These are phyloP conservation scores for Pyrenopolyporus hunteri DNA, from an alignment of 495 filamentous ascomycete genomes.

Conservation along the genomic window DNA sequence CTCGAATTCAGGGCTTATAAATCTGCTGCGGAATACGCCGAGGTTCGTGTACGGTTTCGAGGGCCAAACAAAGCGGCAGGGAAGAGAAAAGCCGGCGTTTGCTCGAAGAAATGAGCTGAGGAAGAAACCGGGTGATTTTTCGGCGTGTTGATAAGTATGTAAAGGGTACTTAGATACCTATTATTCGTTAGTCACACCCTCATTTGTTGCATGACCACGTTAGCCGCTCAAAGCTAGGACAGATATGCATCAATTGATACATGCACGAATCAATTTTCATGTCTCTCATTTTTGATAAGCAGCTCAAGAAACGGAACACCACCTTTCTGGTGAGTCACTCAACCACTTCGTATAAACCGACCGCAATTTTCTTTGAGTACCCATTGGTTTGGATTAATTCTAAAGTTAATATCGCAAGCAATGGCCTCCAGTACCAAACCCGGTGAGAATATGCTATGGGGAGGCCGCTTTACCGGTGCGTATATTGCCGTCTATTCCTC, in stretches of 20 bases:
- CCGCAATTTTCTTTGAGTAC: not conserved
- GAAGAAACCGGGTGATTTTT: slow-evolving; percentile 16
- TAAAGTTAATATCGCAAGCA: not conserved
- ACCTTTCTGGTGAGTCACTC: slow-evolving; percentile 19
- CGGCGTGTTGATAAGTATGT: no score
- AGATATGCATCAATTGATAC: slow-evolving; percentile 27
- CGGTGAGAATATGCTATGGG: slow-evolving; percentile 74
- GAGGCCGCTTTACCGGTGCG: slow-evolving; percentile 79
- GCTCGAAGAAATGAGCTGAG: not conserved
- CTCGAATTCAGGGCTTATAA: no score
- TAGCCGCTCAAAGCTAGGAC: no score
- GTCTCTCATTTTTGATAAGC: slow-evolving; percentile 18
- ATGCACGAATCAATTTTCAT: slow-evolving; percentile 15
- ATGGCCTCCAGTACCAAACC: slow-evolving; percentile 29
- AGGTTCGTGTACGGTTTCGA: no score
- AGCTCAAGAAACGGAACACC: not conserved
- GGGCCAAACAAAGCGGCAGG: not conserved
- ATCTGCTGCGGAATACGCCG: no score
- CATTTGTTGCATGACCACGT: no score
- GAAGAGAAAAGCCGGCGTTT: not conserved
- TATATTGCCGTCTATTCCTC: slow-evolving; percentile 19
- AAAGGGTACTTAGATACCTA: no score
- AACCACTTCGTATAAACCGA: slow-evolving; percentile 10
- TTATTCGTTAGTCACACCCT: no score
- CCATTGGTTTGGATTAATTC: not conserved